Conservation (phyloP, 768 basidiomycete genomes). For the Serendipita sp. region DNA sequence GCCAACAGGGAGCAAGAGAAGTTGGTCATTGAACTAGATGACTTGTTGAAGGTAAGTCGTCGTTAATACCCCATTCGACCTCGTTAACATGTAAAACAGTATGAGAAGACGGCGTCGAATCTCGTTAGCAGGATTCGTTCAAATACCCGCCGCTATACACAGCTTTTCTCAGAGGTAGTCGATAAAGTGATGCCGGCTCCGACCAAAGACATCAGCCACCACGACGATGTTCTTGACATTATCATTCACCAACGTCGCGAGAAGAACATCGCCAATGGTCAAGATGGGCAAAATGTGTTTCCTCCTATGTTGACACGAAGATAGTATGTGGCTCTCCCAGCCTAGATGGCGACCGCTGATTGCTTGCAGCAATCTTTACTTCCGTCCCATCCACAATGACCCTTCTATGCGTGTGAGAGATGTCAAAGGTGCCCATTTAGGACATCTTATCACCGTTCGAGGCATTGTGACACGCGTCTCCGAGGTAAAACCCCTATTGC, state of each 20-base stretch:
- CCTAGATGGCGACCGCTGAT: conserved; percentile 11
- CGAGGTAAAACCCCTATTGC: conserved; percentile 92
- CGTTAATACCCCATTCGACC: neutral
- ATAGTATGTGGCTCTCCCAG: conserved; percentile 54
- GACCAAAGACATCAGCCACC: conserved; percentile 75
- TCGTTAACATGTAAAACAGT: conserved; percentile 23
- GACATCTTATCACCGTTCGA: conserved; percentile 84
- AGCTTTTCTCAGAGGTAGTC: conserved; percentile 75
- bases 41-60: conserved; percentile 49
- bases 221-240: conserved; percentile 91
- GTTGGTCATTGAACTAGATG: conserved; percentile 77
- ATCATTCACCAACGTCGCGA: conserved; percentile 88
- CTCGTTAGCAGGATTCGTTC: conserved; percentile 62
- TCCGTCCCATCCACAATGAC: conserved; percentile 45
- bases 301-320: conserved; percentile 81
- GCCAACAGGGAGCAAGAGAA: conserved; percentile 88
- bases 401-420: conserved; percentile 68
- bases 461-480: conserved; percentile 98
- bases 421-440: conserved; percentile 73
- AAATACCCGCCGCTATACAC: conserved; percentile 82
- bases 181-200: conserved; percentile 81
- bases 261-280: conserved; percentile 67
- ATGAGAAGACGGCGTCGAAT: conserved; percentile 51
- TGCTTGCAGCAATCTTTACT: conserved; percentile 69
- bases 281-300: conserved; percentile 54